Evolutionary conservation across 2,329 filamentous ascomycete species (phyloP), one percentile per base, ranked within the genome.

Genomic region (Diplodia corticola): DNA sequence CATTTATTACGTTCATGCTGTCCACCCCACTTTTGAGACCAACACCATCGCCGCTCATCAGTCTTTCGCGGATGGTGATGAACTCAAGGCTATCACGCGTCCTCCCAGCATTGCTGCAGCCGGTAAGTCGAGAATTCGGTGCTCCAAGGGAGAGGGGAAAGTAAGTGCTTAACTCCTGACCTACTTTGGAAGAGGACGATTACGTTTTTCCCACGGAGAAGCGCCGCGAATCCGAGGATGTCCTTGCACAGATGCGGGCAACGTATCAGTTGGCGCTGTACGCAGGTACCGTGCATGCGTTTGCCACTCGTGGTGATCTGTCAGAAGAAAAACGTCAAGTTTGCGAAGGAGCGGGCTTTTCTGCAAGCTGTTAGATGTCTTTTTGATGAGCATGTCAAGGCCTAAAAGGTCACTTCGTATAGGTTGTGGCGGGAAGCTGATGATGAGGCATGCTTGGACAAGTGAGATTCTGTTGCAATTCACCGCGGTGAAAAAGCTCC

Each of bases 331-430:
- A 69, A 80, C 53, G 77, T 85, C 73, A 87, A 85, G 76, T 94
- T 85, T 72, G 89, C 90, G 40, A 93, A 92, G 84, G 91, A 96
- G 79, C 87, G 90, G 79, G 91, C 92, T 5, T 94, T 95, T 75
- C 73, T 83, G 69, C 92, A 95, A 82, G 91, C 91, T 35, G 82
- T 93, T 59, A 76, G 82, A 61, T 96, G 92, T 92, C 93, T 96
- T 92, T 93, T 96, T 70, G 84, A 91, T 70, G 82, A 88, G 76
- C 82, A 85, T 75, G 75, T 90, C 67, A 81, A 80, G 75, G 68
- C 22, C 48, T 69, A 26, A 69, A 51, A 48, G 33, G 40, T 20
- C 2, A 44, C n/a, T 44, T 44, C 15, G 30, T 33, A 33, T 33
- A n/a, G n/a, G n/a, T n/a, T n/a, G n/a, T n/a, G n/a, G n/a, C n/a